Evolutionary conservation across 2,329 filamentous ascomycete species (phyloP), one percentile per base, ranked within the genome.

Genomic region (Mycosphaerelloides madeirae): DNA sequence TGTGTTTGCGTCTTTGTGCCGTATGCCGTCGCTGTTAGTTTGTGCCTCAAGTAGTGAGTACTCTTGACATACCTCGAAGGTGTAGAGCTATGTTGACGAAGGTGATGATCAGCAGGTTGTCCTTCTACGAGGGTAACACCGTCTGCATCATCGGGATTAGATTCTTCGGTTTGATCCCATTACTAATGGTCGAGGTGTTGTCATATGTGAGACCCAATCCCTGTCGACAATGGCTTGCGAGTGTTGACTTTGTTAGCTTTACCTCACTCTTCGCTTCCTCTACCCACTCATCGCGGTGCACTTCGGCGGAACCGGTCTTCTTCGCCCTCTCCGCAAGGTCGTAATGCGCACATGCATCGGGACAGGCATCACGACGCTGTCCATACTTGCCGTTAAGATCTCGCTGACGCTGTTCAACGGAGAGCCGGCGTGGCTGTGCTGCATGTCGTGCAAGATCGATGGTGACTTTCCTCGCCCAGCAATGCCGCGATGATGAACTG

Each of bases 361-460:
- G 15, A 53, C 52, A 4, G 47, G 29, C 4, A 52, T 54, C 32
- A 41, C 52, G 3, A 52, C 47, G 43, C 13, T 50, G 19, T 54
- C 52, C 6, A 49, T 46, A 6, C 22, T 52, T 29, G 38, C 52
- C 2, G 52, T 54, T 38, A 54, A 54, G 33, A 22, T 54, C 11
- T 54, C 49, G 5, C 44, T 54, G 16, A 50, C 49, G 3, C 34
- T 54, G 35, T 54, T 54, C 44, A 40, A 54, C 28, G 52, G 52
- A 13, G 52, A 52, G 20, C 52, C 49, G 11, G 52, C 52, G 13
- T 54, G 52, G 52, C 36, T 54, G 11, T 54, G 52, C 38, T 52
- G 49, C 31, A 42, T 54, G 52, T 52, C 46, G 9, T 54, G 52
- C 40, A 54, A 54, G 19, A 39, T 54, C n/a, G 52, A 54, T 19